Base-by-base conservation (phyloP, 2,329 filamentous ascomycete genomes). In the Orbilia oligospora region DNA sequence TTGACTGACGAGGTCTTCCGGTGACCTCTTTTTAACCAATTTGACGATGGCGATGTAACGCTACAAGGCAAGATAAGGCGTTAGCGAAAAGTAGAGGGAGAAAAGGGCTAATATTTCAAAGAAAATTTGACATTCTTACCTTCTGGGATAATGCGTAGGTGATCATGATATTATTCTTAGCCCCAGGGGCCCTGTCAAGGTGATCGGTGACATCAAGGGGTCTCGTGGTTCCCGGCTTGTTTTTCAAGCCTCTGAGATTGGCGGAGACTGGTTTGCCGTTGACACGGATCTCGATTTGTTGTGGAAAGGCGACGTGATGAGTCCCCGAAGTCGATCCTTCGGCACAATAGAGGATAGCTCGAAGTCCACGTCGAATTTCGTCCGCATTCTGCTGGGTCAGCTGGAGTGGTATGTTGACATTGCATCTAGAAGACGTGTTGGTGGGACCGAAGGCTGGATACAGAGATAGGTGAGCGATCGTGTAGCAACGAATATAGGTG, bases 241-340 rank as follows among this genome's bases (percentile, higher is more conserved):
- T 97, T 85, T 99, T 99, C 79, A 99, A 85, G 3, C 96, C 96
- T 81, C 96, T 92, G 81, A 97, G 88, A 83, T 98, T 99, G n/a
- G 92, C 91, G 84, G 95, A 96, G 81, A 97, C 88, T 72, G 97
- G 93, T 38, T 92, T 92, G 9, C 90, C 88, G 82, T 99, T 99
- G 71, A 97, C 90, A 83, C 94, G 95, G 72, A 99, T 88, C 83
- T 99, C 96, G 36, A 96, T 92, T 85, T 97, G 94, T 81, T 95
- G 90, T 0, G 96, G 96, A 81, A 99, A 99, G 0, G 93, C 87
- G 68, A 99, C 90, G 79, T 98, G 93, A 64, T 73, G 70, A 9
- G 48, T 27, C 4, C 64, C 68, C 2, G n/a, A 27, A 1, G 36
- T 18, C 4, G 30, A 18, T 9, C 49, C 73, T 46, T 79, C 65